Conservation (phyloP, 2,329 filamentous ascomycete genomes). For the Polytolypa hystricis region DNA sequence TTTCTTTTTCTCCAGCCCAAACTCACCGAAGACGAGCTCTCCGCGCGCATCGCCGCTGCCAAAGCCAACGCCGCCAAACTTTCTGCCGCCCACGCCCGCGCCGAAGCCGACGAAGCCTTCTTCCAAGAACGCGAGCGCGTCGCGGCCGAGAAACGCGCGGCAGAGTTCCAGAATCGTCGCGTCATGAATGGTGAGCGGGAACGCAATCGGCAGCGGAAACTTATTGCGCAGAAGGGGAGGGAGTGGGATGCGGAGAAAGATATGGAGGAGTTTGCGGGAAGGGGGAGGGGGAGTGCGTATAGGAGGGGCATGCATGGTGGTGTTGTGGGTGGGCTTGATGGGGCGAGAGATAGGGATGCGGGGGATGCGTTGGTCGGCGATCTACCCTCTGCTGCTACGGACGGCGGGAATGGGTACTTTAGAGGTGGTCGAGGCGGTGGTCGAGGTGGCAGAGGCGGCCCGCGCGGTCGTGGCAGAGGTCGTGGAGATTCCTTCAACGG, state of each 20-base stretch:
- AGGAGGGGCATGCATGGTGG: slow-evolving; percentile 43
- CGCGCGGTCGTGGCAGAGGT: slow-evolving; percentile 20
- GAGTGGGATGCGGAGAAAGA: slow-evolving; percentile 54
- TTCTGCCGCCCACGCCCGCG: slow-evolving; percentile 50
- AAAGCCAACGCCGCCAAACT: slow-evolving; percentile 50
- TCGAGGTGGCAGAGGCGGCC: slow-evolving; percentile 19
- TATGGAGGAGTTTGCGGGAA: slow-evolving; percentile 39
- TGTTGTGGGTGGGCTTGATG: slow-evolving; percentile 26
- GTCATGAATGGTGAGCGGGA: slow-evolving; percentile 54
- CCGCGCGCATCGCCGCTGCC: slow-evolving; percentile 49
- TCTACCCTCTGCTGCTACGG: no score
- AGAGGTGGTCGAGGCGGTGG: slow-evolving; percentile 14
- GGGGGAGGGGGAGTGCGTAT: slow-evolving; percentile 30
- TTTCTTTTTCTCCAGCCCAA: no score
- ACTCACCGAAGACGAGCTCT: slow-evolving; percentile 54
- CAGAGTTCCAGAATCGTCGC: slow-evolving; percentile 40
- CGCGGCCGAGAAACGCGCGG: slow-evolving; percentile 43
- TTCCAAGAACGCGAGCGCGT: slow-evolving; percentile 54
- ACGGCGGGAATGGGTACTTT: slow-evolving; percentile 2
- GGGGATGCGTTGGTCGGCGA: neutral
- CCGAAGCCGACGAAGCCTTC: slow-evolving; percentile 56
- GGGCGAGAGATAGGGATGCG: slow-evolving; percentile 14
- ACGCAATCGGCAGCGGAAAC: slow-evolving; percentile 47
- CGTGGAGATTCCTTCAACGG: slow-evolving; percentile 18
- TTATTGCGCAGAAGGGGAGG: slow-evolving; percentile 46